Evolutionary conservation across 495 filamentous ascomycete genomes (phyloP).

Genomic region (Neurospora intermedia): DNA sequence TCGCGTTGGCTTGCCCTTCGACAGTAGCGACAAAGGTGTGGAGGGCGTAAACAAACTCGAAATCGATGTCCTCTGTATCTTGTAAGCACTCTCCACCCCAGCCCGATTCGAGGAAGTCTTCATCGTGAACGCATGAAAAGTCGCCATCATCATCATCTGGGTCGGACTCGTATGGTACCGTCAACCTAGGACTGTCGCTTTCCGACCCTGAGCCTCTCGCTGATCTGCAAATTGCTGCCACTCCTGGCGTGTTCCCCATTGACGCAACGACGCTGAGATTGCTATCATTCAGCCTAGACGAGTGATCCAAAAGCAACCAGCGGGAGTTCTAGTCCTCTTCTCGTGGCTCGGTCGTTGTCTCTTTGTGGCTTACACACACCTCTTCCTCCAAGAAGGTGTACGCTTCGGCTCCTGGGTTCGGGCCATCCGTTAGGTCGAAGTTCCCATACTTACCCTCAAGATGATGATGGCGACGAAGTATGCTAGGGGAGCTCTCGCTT

Average conservation of each 20-base stretch:
- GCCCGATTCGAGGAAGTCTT: conserved; percentile 52
- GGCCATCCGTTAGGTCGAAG: conserved; percentile 1
- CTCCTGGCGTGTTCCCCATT: background rate
- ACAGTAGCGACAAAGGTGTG: conserved; percentile 97
- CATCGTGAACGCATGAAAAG: conserved; percentile 35
- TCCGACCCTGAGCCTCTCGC: background rate
- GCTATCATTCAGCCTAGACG: background rate
- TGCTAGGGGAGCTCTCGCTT: conserved; percentile 26
- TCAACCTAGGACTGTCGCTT: conserved; percentile 14
- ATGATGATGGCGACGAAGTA: conserved; percentile 44
- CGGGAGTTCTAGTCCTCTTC: background rate
- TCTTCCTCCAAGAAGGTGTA: background rate
- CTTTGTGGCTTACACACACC: background rate
- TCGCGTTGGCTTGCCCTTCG: conserved; percentile 95
- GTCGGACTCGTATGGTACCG: conserved; percentile 26
- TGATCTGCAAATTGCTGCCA: background rate
- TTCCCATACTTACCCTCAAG: conserved; percentile 46
- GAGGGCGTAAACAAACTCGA: conserved; percentile 97
- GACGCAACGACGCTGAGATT: background rate
- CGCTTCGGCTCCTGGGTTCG: background rate
- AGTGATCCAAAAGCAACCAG: background rate
- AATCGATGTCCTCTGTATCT: conserved; percentile 92
- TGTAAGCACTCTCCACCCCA: conserved; percentile 74
- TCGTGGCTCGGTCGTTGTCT: background rate
- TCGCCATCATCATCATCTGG: conserved; percentile 33